Percentiles rank a stretch among this genome's conserved stretches.
These are phyloP conservation scores for Orbilia javanica DNA, from an alignment of 2,329 filamentous ascomycete genomes.

Conservation along the genomic window DNA sequence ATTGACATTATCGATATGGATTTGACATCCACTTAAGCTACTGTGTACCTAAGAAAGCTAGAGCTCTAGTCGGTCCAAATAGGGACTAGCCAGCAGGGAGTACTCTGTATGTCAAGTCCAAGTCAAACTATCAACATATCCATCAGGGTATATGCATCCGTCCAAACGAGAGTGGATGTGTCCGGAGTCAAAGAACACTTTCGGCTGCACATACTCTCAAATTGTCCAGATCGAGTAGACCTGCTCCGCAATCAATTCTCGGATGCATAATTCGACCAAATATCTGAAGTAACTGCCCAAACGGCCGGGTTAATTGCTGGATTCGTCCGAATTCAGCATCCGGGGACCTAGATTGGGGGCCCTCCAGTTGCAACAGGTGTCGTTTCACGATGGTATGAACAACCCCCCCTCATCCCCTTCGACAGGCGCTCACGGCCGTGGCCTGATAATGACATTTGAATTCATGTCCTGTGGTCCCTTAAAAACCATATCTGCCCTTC, in stretches of 20 bases:
- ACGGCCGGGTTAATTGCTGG: conserved; percentile 23
- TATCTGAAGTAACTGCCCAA: conserved; percentile 47
- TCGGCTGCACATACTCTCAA: conserved; percentile 48
- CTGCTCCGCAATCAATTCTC: conserved; percentile 28
- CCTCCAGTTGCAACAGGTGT: conserved; percentile 43
- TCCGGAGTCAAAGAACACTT: not conserved
- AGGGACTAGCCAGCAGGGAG: not conserved
- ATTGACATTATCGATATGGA: too few relatives aligned
- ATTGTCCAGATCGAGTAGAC: conserved; percentile 30
- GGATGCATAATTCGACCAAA: conserved; percentile 49
- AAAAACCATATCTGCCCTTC: conserved; percentile 49
- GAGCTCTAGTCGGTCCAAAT: not conserved
- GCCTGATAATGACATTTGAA: conserved; percentile 49
- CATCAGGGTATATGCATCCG: conserved; percentile 6
- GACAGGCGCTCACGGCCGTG: conserved; percentile 31
- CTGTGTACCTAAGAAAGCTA: too few relatives aligned
- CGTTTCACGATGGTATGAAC: conserved; percentile 58
- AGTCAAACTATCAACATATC: not conserved
- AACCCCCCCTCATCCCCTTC: conserved; percentile 20
- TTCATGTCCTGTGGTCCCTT: conserved; percentile 27
- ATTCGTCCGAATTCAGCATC: conserved; percentile 43
- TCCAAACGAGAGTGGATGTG: conserved; percentile 6
- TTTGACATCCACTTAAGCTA: too few relatives aligned
- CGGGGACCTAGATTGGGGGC: conserved; percentile 36
- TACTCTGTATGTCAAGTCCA: conserved; percentile 3